Conservation (phyloP, 169 alveolate species). For the Plasmodium gallinaceum region DNA sequence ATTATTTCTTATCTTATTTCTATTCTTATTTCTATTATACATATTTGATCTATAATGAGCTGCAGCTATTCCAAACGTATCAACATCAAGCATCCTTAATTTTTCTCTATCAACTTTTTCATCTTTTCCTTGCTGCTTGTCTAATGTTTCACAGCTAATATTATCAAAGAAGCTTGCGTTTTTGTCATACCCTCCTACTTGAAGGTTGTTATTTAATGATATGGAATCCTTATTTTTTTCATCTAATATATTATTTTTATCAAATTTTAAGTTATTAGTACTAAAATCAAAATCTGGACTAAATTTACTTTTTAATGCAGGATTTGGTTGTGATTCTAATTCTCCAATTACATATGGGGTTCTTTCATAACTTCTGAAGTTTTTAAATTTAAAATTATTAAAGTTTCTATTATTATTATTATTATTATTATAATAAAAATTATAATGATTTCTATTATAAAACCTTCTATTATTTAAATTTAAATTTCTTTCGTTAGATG, state of each 20-base stretch:
- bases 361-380: constrained; percentile 67
- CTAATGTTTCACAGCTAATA: constrained; percentile 75
- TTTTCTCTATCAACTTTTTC: constrained; percentile 81
- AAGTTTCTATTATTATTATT: constrained; percentile 41
- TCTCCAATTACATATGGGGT: constrained; percentile 53
- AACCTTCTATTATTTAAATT: constrained; percentile 60
- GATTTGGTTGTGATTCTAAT: constrained; percentile 72
- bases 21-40: constrained; percentile 74
- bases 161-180: constrained; percentile 87
- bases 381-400: constrained; percentile 64
- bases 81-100: constrained; percentile 85
- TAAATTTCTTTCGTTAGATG: constrained; percentile 58
- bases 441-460: constrained; percentile 31
- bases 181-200: constrained; percentile 83
- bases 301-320: constrained; percentile 64
- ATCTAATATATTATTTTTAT: constrained; percentile 62
- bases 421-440: constrained; percentile 9
- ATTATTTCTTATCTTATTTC: constrained; percentile 56
- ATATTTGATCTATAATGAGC: constrained; percentile 78
- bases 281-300: constrained; percentile 76
- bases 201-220: constrained; percentile 20
- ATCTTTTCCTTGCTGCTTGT: constrained; percentile 76
- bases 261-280: constrained; percentile 57
- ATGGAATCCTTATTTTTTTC: constrained; percentile 42
- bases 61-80: constrained; percentile 86